phyloP scores from a whole-genome alignment of 2,329 filamentous ascomycete genomes.

The Xylariaceae sp. region DNA sequence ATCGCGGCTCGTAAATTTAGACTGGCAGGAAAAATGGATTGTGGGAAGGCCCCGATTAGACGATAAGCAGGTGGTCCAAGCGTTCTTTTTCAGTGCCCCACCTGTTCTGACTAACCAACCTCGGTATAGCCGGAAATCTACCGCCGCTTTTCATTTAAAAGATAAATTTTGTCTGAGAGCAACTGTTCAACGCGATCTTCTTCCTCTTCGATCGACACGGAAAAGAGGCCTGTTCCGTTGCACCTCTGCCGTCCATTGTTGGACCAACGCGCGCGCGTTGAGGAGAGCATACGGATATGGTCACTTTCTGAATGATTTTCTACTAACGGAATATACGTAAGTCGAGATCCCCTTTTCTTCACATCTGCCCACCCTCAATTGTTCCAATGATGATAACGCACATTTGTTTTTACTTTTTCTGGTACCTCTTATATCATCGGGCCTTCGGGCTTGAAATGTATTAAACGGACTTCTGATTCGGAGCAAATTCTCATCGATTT shows the following conservation, averaged over 20 bases:
- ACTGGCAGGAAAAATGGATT: conserved; percentile 17
- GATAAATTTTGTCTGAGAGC: conserved; percentile 4
- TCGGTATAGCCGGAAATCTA: conserved; percentile 14
- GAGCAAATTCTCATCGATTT: background rate
- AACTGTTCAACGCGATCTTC: background rate
- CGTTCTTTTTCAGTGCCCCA: conserved; percentile 1
- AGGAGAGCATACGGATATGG: no score
- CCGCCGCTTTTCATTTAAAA: conserved; percentile 11
- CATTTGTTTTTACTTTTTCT: conserved; percentile 62
- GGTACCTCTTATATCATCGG: conserved; percentile 96
- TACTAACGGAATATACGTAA: conserved; percentile 31
- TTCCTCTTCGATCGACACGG: background rate
- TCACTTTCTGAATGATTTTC: no score
- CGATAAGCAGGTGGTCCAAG: conserved; percentile 21
- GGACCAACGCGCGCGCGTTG: no score
- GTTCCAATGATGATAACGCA: conserved; percentile 65
- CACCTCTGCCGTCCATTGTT: no score
- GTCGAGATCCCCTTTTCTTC: conserved; percentile 22
- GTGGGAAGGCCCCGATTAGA: conserved; percentile 14
- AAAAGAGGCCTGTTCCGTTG: background rate
- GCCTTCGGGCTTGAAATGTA: conserved; percentile 63
- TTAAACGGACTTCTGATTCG: conserved; percentile 77
- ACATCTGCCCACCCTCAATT: conserved; percentile 14
- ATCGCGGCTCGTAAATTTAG: conserved; percentile 20
- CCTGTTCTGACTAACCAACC: background rate